A percentile compares a stretch with the other conserved stretches of the same genome.
Conservation (phyloP, 2,329 filamentous ascomycete species). For the Aureobasidium sp. region DNA sequence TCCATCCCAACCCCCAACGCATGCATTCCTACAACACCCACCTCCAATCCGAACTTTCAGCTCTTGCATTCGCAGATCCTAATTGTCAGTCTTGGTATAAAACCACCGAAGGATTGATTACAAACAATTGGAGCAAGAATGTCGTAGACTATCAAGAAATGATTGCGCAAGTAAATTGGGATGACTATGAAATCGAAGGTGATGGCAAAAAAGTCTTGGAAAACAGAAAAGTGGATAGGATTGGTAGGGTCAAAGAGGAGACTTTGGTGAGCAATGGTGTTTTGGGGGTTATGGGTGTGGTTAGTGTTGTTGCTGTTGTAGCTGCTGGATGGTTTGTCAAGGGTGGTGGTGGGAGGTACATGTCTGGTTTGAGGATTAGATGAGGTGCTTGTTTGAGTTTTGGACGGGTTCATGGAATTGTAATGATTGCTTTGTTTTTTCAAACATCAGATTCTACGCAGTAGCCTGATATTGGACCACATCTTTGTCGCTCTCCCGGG, state of each 20-base stretch:
- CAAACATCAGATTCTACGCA: no score
- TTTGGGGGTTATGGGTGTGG: constrained; percentile 30
- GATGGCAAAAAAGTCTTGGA: constrained; percentile 27
- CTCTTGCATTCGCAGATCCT: constrained; percentile 46
- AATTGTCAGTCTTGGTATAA: constrained; percentile 49
- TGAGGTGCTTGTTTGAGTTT: background rate
- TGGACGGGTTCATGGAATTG: background rate
- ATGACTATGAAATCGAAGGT: constrained; percentile 38
- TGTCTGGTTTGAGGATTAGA: background rate
- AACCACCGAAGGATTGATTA: constrained; percentile 46
- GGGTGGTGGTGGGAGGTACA: background rate
- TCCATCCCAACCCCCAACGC: constrained; percentile 38
- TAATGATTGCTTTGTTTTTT: background rate
- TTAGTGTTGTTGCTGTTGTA: constrained; percentile 31
- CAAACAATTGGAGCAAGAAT: constrained; percentile 49
- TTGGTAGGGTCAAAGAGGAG: constrained; percentile 42
- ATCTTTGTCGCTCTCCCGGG: no score
- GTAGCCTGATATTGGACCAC: no score
- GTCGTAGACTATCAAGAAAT: constrained; percentile 50
- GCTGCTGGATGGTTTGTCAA: constrained; percentile 25
- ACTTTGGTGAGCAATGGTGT: constrained; percentile 33
- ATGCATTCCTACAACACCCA: constrained; percentile 40
- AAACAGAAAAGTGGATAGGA: constrained; percentile 29
- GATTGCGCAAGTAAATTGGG: constrained; percentile 37
- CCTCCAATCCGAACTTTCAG: constrained; percentile 39